These are phyloP conservation scores for Solanum sitiens DNA, from an alignment of 257 asterid species.

Conservation along the genomic window DNA sequence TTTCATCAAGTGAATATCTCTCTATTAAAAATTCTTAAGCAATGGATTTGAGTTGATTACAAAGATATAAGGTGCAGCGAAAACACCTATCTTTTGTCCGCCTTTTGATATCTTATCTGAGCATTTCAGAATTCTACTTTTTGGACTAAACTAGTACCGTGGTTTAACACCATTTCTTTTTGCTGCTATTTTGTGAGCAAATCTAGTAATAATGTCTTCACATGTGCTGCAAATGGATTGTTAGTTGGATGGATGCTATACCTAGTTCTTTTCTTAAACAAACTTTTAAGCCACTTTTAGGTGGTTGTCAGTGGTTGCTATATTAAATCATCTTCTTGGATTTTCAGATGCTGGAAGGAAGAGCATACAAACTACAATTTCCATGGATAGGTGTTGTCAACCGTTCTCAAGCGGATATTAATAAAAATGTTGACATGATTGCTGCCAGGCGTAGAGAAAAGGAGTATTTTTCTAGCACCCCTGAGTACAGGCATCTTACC, in stretches of 20 bases:
- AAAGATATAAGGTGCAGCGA: background rate
- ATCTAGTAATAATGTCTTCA: background rate
- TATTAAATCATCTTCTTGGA: slow-evolving; percentile 5
- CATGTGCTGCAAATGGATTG: background rate
- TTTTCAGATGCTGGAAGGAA: slow-evolving; percentile 86
- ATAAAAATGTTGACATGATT: slow-evolving; percentile 92
- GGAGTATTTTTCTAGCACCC: slow-evolving; percentile 86
- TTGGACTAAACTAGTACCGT: background rate
- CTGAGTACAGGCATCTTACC: slow-evolving; percentile 85
- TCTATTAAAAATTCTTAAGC: background rate
- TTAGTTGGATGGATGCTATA: background rate
- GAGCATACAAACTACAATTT: slow-evolving; percentile 76
- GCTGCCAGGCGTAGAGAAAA: slow-evolving; percentile 93
- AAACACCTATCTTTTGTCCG: background rate
- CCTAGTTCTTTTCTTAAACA: background rate
- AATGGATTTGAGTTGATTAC: background rate
- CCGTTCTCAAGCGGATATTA: slow-evolving; percentile 93
- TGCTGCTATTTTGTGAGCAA: background rate
- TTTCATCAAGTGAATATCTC: background rate
- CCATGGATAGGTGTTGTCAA: slow-evolving; percentile 99
- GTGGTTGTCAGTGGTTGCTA: background rate
- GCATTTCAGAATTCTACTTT: background rate
- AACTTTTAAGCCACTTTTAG: background rate
- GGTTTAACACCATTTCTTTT: background rate
- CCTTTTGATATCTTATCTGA: background rate